Base-by-base conservation (phyloP, 257 asterid genomes). In the Capsicum baccatum region DNA sequence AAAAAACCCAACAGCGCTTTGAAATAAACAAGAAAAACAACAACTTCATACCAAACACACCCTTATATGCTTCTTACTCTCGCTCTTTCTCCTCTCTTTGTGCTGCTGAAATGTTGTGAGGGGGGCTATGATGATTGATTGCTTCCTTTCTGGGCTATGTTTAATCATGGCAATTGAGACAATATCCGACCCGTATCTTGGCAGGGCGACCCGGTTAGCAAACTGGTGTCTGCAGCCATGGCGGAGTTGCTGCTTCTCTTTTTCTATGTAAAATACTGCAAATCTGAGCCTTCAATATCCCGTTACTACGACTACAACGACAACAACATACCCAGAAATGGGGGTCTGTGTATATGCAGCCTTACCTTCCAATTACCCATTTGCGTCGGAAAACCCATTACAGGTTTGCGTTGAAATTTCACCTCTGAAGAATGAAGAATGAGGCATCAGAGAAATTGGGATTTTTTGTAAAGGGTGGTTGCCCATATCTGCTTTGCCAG, bases 1-100 rank as follows among this genome's bases (percentile, higher is more conserved):
- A 55, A 7, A 4, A 6, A 14, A 55, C 56, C 70, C 84, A 87
- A 87, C 83, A 80, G 62, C 89, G 83, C 86, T 82, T 74, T 14
- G 9, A 21, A 35, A 21, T 54, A 50, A n/a, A 44, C 79, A 71
- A 71, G 79, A 47, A 71, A 71, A 71, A 44, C 35, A 71, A 44
- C 35, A 17, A 64, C 37, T 71, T 71, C 50, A 39, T 69, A 16
- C 55, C 84, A 83, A 50, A 26, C 76, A 82, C 69, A 19, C 60
- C 56, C 70, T 66, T 69, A 63, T 63, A 59, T 9, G 44, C 13
- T 3, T 68, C 78, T 39, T 69, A 14, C 55, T 69, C 55, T 69
- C 47, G 39, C 17, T 47, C 5, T 42, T 70, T 70, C 79, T 4
- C 33, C 39, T 47, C 17, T 71, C 39, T 47, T 71, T 44, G 39